Evolutionary conservation across 345 rosid genomes (phyloP).

Genomic region (Erysimum cheiranthoides): DNA sequence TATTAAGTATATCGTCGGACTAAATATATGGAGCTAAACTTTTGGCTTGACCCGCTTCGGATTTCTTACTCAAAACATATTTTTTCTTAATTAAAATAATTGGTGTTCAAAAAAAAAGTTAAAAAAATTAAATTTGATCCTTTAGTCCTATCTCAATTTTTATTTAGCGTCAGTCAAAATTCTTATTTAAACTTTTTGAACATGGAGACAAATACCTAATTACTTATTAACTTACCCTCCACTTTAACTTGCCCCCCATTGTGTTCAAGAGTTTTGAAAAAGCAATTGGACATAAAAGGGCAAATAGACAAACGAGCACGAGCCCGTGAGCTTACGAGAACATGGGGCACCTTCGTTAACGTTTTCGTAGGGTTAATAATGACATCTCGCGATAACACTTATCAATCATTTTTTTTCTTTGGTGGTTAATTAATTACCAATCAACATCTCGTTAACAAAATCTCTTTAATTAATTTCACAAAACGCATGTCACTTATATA

Average conservation of each 20-base stretch:
- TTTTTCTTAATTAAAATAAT: too few relatives aligned
- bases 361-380: conserved; percentile 39
- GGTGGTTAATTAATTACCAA: conserved; percentile 3
- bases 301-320: conserved; percentile 33
- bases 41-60: not conserved
- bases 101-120: too few relatives aligned
- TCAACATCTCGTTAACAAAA: conserved; percentile 2
- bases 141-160: too few relatives aligned
- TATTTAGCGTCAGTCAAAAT: too few relatives aligned
- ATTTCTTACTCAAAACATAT: not conserved
- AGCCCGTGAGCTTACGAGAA: conserved; percentile 37
- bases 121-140: too few relatives aligned
- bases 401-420: not conserved
- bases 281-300: conserved; percentile 15
- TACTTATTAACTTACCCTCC: conserved; percentile 29
- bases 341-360: conserved; percentile 34
- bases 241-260: conserved; percentile 41
- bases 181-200: too few relatives aligned
- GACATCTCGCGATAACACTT: conserved; percentile 35
- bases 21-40: not conserved
- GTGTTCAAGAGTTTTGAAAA: conserved; percentile 34
- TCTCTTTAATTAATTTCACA: not conserved
- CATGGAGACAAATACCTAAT: conserved; percentile 39
- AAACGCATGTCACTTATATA: not conserved
- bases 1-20: not conserved